Evolutionary conservation across 768 basidiomycete species (phyloP), one percentile per base, ranked within the genome.

Genomic region (Fibroporia radiculosa): DNA sequence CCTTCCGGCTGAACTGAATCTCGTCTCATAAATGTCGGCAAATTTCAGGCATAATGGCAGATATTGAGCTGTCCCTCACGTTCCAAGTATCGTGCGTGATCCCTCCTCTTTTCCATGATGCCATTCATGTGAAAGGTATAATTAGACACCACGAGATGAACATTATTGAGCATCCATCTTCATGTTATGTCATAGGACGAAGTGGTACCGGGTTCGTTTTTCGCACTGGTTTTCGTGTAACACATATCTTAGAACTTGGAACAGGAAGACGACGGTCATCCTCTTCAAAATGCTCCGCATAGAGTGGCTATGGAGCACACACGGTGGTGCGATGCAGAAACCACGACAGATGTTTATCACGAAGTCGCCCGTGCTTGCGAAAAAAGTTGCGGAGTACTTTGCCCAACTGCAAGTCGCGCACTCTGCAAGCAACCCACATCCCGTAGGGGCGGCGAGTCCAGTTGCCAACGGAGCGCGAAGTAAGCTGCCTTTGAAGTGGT

Each of bases 221-320:
- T 7, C 20, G 19, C 16, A 6, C 11, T 4, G 2, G 12, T 22
- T 19, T 14, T n/a, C 18, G 25, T 26, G 12, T 35, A 16, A 10
- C 8, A 25, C 16, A 13, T 28, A 38, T 23, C 23, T 40, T 11
- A 18, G 16, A 4, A 19, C 6, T 18, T 19, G 8, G 29, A 31
- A 3, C 50, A 84, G 84, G 0, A 85, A 85, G 69, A 86, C 82
- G 0, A 86, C 84, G 0, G 80, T 82, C 0, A 84, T 87, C 71
- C 64, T 87, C 1, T 82, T 80, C 66, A 85, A 83, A 58, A 85
- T 87, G 73, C 66, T 85, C 2, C 72, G 74, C 1, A 75, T 84
- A 6, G 79, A 86, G 50, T 63, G 72, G n/a, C 67, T 73, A 2
- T 80, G 72, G 62, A 59, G 72, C 27, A 47, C 66, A 20, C 59